phyloP scores from a whole-genome alignment of 2,329 filamentous ascomycete species.

The Phialophora expanda region DNA sequence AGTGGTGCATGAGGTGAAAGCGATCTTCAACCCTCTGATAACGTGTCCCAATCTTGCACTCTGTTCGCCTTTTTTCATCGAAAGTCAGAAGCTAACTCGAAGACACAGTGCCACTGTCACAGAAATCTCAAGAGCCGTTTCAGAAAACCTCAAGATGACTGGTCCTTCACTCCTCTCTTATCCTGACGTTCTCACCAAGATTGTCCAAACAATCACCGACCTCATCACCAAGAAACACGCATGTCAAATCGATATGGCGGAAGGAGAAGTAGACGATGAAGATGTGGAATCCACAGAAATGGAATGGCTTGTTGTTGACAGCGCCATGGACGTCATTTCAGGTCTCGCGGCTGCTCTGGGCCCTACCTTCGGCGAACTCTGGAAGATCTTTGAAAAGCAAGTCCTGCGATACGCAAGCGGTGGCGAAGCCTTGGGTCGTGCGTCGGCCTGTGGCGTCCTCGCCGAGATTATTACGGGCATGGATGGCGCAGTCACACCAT shows the following conservation, averaged over 20 bases:
- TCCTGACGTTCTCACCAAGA: conserved; percentile 71
- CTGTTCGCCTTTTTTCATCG: conserved; percentile 31
- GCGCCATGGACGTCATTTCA: conserved; percentile 86
- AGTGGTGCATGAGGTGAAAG: conserved; percentile 85
- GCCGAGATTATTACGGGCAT: conserved; percentile 89
- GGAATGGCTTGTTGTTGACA: conserved; percentile 96
- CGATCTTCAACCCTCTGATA: conserved; percentile 63
- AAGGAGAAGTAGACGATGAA: conserved; percentile 75
- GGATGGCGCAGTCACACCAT: conserved; percentile 78
- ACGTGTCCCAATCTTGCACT: conserved; percentile 17
- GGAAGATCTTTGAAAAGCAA: conserved; percentile 95
- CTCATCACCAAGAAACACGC: conserved; percentile 90
- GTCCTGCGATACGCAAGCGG: conserved; percentile 86
- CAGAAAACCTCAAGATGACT: conserved; percentile 86
- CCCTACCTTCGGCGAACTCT: conserved; percentile 79
- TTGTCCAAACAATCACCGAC: conserved; percentile 74
- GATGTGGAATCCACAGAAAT: conserved; percentile 87
- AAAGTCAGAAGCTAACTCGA: conserved; percentile 51
- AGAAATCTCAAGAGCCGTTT: conserved; percentile 92
- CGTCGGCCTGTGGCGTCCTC: conserved; percentile 86
- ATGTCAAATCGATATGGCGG: conserved; percentile 87
- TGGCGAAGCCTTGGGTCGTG: conserved; percentile 83
- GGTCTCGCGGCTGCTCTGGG: conserved; percentile 84
- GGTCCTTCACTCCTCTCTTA: conserved; percentile 83
- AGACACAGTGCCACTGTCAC: conserved; percentile 77